phyloP scores from a whole-genome alignment of 2,329 filamentous ascomycete genomes.

The Cryphonectria radicalis region DNA sequence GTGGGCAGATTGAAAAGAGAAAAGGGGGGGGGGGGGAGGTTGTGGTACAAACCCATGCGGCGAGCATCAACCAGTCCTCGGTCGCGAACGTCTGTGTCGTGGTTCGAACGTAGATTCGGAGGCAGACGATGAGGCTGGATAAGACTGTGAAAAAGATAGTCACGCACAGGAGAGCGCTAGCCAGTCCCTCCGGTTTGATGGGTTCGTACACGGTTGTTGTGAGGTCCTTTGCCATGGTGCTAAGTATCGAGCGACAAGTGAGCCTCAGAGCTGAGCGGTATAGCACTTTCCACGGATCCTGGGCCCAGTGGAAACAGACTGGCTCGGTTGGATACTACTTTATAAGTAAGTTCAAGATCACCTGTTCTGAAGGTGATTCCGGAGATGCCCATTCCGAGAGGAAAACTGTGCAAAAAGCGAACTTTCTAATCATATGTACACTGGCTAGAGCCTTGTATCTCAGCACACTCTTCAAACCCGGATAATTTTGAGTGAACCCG shows the following conservation, averaged over 20 bases:
- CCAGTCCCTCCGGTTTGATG: constrained; percentile 29
- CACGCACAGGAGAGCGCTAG: constrained; percentile 18
- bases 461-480: not conserved
- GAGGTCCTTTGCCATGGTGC: constrained; percentile 23
- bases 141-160: constrained; percentile 27
- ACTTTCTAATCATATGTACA: not conserved
- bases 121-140: constrained; percentile 22
- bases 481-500: not conserved
- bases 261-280: not conserved
- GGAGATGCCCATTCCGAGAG: not conserved
- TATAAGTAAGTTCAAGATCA: not conserved
- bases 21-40: not conserved
- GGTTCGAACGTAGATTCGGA: constrained; percentile 24
- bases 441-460: not conserved
- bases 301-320: not conserved
- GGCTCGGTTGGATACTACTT: not conserved
- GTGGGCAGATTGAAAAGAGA: not conserved
- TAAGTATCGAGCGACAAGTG: not conserved
- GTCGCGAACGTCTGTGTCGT: constrained; percentile 13
- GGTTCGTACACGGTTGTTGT: constrained; percentile 27
- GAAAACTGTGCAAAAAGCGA: not conserved
- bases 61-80: not conserved
- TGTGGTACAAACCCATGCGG: not conserved
- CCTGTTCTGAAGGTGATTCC: not conserved
- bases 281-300: not conserved